A percentile compares a stretch with the other conserved stretches of the same genome.
phyloP scores from a whole-genome alignment of 1,284 basidiomycete genomes.

The Inonotus hispidus region DNA sequence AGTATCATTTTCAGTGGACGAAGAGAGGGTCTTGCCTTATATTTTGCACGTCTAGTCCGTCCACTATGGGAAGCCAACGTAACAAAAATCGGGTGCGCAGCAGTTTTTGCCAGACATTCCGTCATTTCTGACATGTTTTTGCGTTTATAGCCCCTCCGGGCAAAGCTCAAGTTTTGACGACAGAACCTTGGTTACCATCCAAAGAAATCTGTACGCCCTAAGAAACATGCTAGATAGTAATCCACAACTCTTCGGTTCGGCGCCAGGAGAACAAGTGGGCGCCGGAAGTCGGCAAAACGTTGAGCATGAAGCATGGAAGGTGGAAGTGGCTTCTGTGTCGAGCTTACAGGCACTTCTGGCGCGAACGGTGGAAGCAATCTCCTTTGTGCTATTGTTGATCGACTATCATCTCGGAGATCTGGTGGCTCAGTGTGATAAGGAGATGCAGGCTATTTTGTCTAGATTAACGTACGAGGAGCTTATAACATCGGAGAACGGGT shows the following conservation, averaged over 20 bases:
- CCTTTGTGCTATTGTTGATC: conserved; percentile 86
- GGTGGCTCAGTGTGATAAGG: conserved; percentile 70
- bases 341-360: conserved; percentile 71
- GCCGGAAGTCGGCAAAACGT: conserved; percentile 46
- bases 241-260: conserved; percentile 73
- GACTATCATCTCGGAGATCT: conserved; percentile 91
- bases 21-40: conserved; percentile 85
- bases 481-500: conserved; percentile 77
- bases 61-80: conserved; percentile 86
- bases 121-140: background rate
- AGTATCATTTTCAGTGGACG: conserved; percentile 81
- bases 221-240: conserved; percentile 75
- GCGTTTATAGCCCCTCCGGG: conserved; percentile 8
- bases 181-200: conserved; percentile 57
- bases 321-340: conserved; percentile 77
- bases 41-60: conserved; percentile 79
- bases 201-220: conserved; percentile 74
- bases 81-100: conserved; percentile 51
- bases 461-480: conserved; percentile 80
- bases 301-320: conserved; percentile 84
- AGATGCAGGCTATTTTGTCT: conserved; percentile 62
- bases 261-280: conserved; percentile 57
- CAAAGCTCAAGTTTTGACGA: conserved; percentile 61
- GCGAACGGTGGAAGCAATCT: conserved; percentile 86
- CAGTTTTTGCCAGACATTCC: background rate